These are phyloP conservation scores for Stellera chamaejasme DNA, from an alignment of 345 rosid species.

Conservation along the genomic window DNA sequence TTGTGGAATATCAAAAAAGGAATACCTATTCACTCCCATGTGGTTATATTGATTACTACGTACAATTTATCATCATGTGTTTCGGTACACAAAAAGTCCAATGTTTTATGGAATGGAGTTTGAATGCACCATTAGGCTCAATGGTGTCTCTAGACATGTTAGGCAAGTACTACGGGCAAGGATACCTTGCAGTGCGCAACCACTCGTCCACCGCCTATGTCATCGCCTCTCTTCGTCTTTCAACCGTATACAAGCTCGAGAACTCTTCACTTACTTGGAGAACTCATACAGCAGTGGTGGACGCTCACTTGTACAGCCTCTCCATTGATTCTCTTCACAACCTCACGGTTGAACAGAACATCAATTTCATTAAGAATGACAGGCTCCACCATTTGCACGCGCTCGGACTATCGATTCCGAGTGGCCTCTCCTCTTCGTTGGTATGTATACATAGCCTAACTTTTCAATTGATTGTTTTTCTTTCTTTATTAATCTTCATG, in stretches of 20 bases:
- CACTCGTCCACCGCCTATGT: constrained; percentile 41
- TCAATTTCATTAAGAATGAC: too few species aligned
- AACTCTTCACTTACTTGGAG: constrained; percentile 27
- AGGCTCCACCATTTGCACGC: too few species aligned
- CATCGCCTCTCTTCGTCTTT: constrained; percentile 34
- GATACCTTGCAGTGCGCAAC: constrained; percentile 39
- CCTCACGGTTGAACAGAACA: too few species aligned
- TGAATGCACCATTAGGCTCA: constrained; percentile 44
- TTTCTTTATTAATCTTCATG: too few species aligned
- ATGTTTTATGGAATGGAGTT: constrained; percentile 45
- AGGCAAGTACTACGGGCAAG: constrained; percentile 33
- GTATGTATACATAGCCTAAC: constrained; percentile 7
- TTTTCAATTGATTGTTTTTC: too few species aligned
- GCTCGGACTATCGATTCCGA: constrained; percentile 11
- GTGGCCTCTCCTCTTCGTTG: constrained; percentile 48
- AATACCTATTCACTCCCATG: too few species aligned
- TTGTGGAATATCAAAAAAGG: too few species aligned
- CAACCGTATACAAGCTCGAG: constrained; percentile 22
- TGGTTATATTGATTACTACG: too few species aligned
- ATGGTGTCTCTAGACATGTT: constrained; percentile 23
- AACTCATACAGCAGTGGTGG: background rate
- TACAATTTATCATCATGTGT: too few species aligned
- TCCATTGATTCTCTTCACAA: too few species aligned
- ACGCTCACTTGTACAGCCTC: constrained; percentile 16
- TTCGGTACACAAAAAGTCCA: constrained; percentile 30